Conservation (phyloP, 169 alveolate genomes). For the Theileria parva region DNA sequence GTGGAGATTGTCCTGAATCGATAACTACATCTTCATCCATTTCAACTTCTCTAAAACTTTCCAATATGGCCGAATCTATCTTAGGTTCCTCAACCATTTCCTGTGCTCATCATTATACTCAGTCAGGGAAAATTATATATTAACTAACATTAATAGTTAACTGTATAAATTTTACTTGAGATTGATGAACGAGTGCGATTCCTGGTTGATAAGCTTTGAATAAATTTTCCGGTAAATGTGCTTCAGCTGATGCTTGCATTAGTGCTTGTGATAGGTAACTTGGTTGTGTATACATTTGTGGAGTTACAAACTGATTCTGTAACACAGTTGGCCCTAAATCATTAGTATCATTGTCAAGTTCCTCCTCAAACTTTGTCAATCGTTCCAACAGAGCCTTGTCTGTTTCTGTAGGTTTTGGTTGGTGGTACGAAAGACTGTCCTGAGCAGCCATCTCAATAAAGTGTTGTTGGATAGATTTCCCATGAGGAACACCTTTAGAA, state of each 20-base stretch:
- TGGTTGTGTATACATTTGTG: constrained; percentile 2
- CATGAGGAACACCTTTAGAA: constrained; percentile 6
- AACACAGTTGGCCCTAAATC: background rate
- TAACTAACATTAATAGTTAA: too few relatives aligned
- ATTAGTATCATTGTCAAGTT: constrained; percentile 49
- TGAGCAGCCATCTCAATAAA: constrained; percentile 62
- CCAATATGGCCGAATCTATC: constrained; percentile 37
- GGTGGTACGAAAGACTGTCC: constrained; percentile 40
- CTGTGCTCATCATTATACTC: background rate
- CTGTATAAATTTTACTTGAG: too few relatives aligned
- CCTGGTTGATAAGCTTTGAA: background rate
- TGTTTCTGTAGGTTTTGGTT: constrained; percentile 41
- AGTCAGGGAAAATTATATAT: too few relatives aligned
- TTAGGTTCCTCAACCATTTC: constrained; percentile 11
- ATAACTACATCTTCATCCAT: constrained; percentile 7
- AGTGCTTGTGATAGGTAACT: background rate
- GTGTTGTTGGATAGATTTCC: constrained; percentile 63
- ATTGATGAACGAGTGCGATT: background rate
- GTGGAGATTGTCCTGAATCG: background rate
- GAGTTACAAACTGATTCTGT: background rate
- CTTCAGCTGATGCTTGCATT: constrained; percentile 7
- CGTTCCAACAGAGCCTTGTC: constrained; percentile 49
- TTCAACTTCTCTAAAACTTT: constrained; percentile 55
- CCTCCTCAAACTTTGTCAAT: constrained; percentile 61
- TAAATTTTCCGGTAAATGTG: background rate